Evolutionary conservation across 2,329 filamentous ascomycete genomes (phyloP).

Genomic region (Coniochaeta pulveracea): DNA sequence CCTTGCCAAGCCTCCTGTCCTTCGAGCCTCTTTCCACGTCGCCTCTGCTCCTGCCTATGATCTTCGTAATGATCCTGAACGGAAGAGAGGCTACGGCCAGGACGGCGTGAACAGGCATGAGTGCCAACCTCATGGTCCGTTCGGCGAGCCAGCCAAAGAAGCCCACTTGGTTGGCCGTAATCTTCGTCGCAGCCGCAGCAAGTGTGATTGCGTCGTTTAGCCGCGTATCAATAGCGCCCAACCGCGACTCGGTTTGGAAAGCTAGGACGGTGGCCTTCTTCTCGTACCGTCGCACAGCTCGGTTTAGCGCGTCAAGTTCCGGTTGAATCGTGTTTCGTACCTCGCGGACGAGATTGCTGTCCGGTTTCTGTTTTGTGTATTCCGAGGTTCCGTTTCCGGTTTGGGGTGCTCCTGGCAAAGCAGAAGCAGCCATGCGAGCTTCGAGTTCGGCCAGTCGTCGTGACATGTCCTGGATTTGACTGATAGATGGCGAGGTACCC

Average conservation of each 20-base stretch:
- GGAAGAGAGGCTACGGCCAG: conserved; percentile 30
- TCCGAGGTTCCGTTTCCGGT: conserved; percentile 20
- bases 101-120: conserved; percentile 30
- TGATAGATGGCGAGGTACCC: conserved; percentile 21
- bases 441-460: conserved; percentile 63
- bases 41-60: conserved; percentile 17
- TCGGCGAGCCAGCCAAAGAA: conserved; percentile 26
- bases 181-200: conserved; percentile 61
- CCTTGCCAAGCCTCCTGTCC: conserved; percentile 12
- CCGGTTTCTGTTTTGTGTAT: conserved; percentile 29
- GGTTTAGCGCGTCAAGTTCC: conserved; percentile 78
- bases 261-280: conserved; percentile 71
- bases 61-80: conserved; percentile 23
- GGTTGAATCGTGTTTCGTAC: conserved; percentile 59
- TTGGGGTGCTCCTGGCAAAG: conserved; percentile 14
- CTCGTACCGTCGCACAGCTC: conserved; percentile 83
- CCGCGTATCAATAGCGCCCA: conserved; percentile 59
- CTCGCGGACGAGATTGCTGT: conserved; percentile 38
- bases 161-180: conserved; percentile 21
- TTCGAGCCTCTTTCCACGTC: conserved; percentile 13
- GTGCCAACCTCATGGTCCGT: conserved; percentile 19
- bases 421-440: conserved; percentile 34
- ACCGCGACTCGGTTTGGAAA: conserved; percentile 63
- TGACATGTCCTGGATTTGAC: conserved; percentile 44
- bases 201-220: conserved; percentile 69